These are phyloP conservation scores for Medicago ruthenica DNA, from an alignment of 306 rosid genomes.

Conservation along the genomic window DNA sequence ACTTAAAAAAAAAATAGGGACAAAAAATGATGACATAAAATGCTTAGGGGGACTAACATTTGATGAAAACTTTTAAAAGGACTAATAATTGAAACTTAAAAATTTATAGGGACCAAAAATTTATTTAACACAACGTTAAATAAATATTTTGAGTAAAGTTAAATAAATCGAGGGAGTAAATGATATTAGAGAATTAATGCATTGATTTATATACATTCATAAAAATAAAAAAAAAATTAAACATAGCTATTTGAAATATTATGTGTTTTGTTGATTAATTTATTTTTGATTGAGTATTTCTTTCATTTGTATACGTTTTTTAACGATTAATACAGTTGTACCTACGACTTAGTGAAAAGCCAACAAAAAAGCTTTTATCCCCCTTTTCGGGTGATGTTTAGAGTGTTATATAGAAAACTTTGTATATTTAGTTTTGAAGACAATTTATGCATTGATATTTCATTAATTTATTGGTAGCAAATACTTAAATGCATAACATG, in stretches of 20 bases:
- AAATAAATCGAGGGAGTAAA: too few relatives aligned
- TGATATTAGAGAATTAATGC: too few relatives aligned
- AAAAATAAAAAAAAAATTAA: background rate
- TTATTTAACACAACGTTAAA: too few relatives aligned
- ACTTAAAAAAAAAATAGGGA: too few relatives aligned
- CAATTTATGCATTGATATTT: constrained; percentile 16
- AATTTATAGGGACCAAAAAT: too few relatives aligned
- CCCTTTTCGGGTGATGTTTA: background rate
- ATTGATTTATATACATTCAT: background rate
- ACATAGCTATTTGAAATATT: background rate
- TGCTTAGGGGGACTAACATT: too few relatives aligned
- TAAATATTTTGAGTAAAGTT: too few relatives aligned
- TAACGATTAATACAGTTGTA: background rate
- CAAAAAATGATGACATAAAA: too few relatives aligned
- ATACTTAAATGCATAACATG: constrained; percentile 5
- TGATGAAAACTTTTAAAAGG: too few relatives aligned
- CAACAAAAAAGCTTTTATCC: background rate
- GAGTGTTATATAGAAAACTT: background rate
- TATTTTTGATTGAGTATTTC: background rate
- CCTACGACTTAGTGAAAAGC: background rate
- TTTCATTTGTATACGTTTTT: too few relatives aligned
- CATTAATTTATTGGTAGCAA: background rate
- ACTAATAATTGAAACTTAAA: too few relatives aligned
- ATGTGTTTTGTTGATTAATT: background rate
- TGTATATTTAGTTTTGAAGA: background rate